These are phyloP conservation scores for Podosphaera fusca DNA, from an alignment of 2,329 filamentous ascomycete species.

Conservation along the genomic window DNA sequence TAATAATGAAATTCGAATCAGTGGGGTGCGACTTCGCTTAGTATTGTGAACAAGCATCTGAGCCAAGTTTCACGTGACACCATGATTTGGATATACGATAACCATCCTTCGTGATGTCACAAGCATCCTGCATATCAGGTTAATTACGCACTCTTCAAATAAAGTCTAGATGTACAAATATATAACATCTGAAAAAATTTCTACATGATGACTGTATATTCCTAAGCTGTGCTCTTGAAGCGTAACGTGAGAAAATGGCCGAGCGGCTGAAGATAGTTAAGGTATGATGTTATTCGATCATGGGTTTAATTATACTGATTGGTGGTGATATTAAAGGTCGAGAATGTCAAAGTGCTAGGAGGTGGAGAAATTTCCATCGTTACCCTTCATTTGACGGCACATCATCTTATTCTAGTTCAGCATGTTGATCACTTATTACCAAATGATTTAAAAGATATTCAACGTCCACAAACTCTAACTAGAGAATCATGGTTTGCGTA, in stretches of 20 bases:
- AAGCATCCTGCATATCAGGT: background rate
- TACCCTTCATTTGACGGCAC: slow-evolving; percentile 36
- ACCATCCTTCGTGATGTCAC: background rate
- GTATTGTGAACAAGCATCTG: background rate
- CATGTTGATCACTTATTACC: slow-evolving; percentile 11
- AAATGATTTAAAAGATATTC: slow-evolving; percentile 15
- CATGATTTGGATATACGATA: background rate
- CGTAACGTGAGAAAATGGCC: slow-evolving; percentile 9
- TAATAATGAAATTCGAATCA: background rate
- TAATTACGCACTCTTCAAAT: background rate
- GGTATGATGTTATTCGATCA: slow-evolving; percentile 12
- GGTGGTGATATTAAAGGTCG: slow-evolving; percentile 21
- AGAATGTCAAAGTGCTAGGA: slow-evolving; percentile 36
- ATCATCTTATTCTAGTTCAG: slow-evolving; percentile 27
- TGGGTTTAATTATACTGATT: slow-evolving; percentile 2
- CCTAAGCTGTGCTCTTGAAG: background rate
- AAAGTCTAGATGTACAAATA: background rate
- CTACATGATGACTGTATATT: background rate
- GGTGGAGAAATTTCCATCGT: slow-evolving; percentile 32
- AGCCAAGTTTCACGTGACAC: background rate
- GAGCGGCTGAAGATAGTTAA: slow-evolving; percentile 25
- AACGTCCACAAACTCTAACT: slow-evolving; percentile 20
- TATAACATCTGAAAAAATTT: background rate
- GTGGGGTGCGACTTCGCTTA: background rate
- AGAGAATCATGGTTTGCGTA: slow-evolving; percentile 85